phyloP scores from a whole-genome alignment of 2,329 filamentous ascomycete species.

The Harringtonia aguacate region DNA sequence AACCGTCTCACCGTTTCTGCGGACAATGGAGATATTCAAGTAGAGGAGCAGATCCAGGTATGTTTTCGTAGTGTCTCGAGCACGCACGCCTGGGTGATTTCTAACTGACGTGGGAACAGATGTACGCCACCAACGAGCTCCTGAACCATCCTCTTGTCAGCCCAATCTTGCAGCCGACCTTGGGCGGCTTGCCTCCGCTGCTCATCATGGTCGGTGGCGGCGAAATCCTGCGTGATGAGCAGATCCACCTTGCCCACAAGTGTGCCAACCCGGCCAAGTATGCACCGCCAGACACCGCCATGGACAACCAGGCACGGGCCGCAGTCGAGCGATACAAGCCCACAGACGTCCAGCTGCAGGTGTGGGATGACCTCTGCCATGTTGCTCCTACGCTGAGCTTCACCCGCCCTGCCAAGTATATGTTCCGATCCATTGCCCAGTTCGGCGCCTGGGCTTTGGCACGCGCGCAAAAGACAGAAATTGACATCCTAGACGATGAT shows the following conservation, averaged over 20 bases:
- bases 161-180: constrained; percentile 73
- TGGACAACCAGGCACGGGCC: constrained; percentile 52
- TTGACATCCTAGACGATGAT: constrained; percentile 75
- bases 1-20: constrained; percentile 7
- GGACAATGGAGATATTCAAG: constrained; percentile 54
- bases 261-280: constrained; percentile 76
- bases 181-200: constrained; percentile 82
- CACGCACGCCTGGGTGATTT: neutral
- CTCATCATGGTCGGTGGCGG: constrained; percentile 81
- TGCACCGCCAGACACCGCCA: constrained; percentile 51
- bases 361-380: constrained; percentile 94
- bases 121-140: constrained; percentile 74
- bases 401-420: constrained; percentile 89
- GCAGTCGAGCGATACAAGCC: constrained; percentile 59
- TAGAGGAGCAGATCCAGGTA: constrained; percentile 90
- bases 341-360: constrained; percentile 86
- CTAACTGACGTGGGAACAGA: constrained; percentile 20
- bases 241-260: constrained; percentile 92
- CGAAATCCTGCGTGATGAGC: constrained; percentile 84
- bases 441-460: constrained; percentile 90
- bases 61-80: neutral
- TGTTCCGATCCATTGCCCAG: constrained; percentile 87
- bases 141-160: constrained; percentile 83
- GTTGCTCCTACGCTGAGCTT: constrained; percentile 90
- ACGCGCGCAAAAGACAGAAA: constrained; percentile 65